These are phyloP conservation scores for Sporobolomyces pararoseus DNA, from an alignment of 768 basidiomycete genomes.

Conservation along the genomic window DNA sequence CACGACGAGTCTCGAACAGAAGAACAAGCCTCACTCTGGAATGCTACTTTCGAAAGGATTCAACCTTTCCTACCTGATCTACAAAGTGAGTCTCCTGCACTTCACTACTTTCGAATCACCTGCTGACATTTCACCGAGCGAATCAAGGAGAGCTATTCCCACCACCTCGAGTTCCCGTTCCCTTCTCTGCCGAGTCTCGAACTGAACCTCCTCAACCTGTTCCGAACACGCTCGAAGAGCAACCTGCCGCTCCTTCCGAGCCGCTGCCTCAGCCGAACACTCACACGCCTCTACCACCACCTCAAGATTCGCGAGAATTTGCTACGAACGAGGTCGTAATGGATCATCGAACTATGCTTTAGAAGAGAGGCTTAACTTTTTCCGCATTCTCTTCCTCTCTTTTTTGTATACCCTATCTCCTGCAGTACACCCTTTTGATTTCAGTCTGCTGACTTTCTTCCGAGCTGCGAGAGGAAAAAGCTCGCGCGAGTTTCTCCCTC, in stretches of 20 bases:
- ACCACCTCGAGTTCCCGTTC: conserved; percentile 27
- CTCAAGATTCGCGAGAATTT: not conserved
- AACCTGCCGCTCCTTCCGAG: no score
- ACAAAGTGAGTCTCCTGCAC: conserved; percentile 57
- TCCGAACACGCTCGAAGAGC: not conserved
- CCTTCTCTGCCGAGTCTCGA: conserved; percentile 12
- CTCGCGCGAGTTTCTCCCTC: no score
- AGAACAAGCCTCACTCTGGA: conserved; percentile 67
- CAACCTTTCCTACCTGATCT: conserved; percentile 91
- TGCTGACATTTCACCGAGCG: not conserved
- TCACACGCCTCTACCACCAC: not conserved
- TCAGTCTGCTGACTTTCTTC: no score
- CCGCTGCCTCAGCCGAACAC: not conserved
- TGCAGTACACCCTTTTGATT: no score
- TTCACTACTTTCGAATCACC: not conserved
- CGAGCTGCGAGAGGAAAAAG: no score
- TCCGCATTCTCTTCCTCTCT: no score
- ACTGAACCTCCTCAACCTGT: not conserved
- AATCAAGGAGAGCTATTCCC: conserved; percentile 32
- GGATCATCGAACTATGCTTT: conserved; percentile 12
- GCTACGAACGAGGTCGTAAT: conserved; percentile 11
- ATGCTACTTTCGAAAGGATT: conserved; percentile 75
- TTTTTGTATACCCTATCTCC: no score
- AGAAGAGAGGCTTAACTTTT: no score
- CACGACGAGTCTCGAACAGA: conserved; percentile 52